Percentiles rank a stretch among this genome's conserved stretches.
Evolutionary conservation across 2,329 filamentous ascomycete genomes (phyloP).

Genomic region (Podosphaera fusca): DNA sequence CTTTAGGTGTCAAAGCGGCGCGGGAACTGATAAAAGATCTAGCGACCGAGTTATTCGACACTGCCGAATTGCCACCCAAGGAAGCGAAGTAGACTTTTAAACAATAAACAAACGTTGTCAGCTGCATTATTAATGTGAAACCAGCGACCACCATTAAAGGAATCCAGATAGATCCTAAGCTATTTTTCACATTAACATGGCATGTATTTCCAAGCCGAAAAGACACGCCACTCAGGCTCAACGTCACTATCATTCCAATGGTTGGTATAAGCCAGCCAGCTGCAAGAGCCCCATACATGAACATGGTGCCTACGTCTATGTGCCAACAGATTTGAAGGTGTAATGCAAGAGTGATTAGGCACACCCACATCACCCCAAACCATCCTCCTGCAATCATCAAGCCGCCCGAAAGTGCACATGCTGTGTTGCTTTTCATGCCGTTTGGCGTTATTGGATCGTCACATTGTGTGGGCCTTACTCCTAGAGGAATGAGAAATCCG

Average conservation of each 20-base stretch:
- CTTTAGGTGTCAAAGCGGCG: constrained; percentile 48
- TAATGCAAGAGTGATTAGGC: constrained; percentile 70
- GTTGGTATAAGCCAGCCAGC: constrained; percentile 69
- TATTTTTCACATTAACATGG: constrained; percentile 78
- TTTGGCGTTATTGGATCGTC: constrained; percentile 80
- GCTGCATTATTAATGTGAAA: constrained; percentile 55
- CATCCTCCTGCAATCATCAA: constrained; percentile 73
- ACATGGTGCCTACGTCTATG: constrained; percentile 62
- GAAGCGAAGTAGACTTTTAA: constrained; percentile 84
- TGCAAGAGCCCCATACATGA: constrained; percentile 67
- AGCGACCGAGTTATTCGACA: constrained; percentile 30
- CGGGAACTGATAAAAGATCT: constrained; percentile 58
- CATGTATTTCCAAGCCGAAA: constrained; percentile 80
- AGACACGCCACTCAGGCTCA: constrained; percentile 74
- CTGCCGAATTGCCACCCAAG: constrained; percentile 47
- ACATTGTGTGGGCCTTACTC: constrained; percentile 56
- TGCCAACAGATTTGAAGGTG: constrained; percentile 99
- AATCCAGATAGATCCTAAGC: constrained; percentile 71
- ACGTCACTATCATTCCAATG: constrained; percentile 49
- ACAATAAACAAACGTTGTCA: constrained; percentile 75
- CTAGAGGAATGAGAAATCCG: constrained; percentile 76
- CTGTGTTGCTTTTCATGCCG: constrained; percentile 60
- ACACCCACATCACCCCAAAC: constrained; percentile 70
- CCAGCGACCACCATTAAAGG: constrained; percentile 61
- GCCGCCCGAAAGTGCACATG: constrained; percentile 73